These are phyloP conservation scores for Moniliophthora roreri DNA, from an alignment of 1,284 basidiomycete species.

Conservation along the genomic window DNA sequence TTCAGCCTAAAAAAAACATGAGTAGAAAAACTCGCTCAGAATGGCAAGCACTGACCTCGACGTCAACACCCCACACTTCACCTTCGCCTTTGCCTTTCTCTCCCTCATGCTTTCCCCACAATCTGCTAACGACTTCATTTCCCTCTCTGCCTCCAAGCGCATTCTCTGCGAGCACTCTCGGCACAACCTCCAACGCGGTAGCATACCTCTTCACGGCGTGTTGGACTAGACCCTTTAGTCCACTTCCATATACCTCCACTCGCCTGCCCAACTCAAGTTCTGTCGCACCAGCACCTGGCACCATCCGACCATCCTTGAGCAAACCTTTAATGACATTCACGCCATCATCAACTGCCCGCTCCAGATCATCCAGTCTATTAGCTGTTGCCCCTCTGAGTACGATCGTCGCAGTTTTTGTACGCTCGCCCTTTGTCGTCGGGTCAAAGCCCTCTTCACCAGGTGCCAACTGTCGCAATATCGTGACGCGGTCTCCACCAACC, in stretches of 20 bases:
- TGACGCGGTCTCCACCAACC: slow-evolving; percentile 97
- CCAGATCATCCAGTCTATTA: slow-evolving; percentile 93
- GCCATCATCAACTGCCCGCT: slow-evolving; percentile 96
- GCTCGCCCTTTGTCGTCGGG: slow-evolving; percentile 52
- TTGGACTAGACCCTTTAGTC: slow-evolving; percentile 89
- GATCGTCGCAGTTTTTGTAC: slow-evolving; percentile 87
- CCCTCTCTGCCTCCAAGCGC: slow-evolving; percentile 88
- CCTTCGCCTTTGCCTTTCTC: slow-evolving; percentile 43
- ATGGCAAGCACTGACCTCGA: slow-evolving; percentile 61
- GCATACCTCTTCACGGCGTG: slow-evolving; percentile 94
- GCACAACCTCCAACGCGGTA: slow-evolving; percentile 89
- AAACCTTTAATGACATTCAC: slow-evolving; percentile 96
- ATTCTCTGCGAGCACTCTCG: slow-evolving; percentile 94
- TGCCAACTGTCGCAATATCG: slow-evolving; percentile 88
- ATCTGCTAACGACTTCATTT: slow-evolving; percentile 85
- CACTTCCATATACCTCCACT: slow-evolving; percentile 85
- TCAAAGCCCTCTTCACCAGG: slow-evolving; percentile 61
- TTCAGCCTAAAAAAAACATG: slow-evolving; percentile 53
- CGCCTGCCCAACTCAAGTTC: slow-evolving; percentile 90
- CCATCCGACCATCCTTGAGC: slow-evolving; percentile 86
- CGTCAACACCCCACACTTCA: slow-evolving; percentile 86
- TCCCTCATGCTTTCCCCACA: slow-evolving; percentile 89
- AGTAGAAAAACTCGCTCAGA: slow-evolving; percentile 1
- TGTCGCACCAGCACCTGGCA: slow-evolving; percentile 93
- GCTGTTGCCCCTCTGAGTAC: slow-evolving; percentile 97